A percentile compares a stretch with the other conserved stretches of the same genome.
Evolutionary conservation across 305 asterid species (phyloP).

Genomic region (Petunia hybrid): DNA sequence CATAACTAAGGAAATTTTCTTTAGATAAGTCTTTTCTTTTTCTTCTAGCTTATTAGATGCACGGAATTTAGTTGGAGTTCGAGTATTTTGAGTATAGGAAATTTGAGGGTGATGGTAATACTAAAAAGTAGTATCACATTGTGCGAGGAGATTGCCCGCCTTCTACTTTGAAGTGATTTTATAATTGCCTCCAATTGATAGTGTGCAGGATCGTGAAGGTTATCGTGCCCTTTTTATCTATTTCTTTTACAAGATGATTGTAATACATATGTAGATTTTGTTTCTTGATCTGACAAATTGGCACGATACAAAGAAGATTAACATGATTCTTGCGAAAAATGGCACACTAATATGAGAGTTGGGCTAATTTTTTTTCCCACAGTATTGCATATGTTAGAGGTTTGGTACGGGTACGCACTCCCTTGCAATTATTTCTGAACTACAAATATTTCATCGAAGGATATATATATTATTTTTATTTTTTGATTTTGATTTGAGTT

Average conservation of each 20-base stretch:
- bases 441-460: not conserved
- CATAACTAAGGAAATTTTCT: constrained; percentile 28
- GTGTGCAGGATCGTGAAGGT: constrained; percentile 7
- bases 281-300: constrained; percentile 31
- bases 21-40: not conserved
- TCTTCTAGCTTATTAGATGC: not conserved
- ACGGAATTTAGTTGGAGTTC: not conserved
- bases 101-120: not conserved
- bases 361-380: not conserved
- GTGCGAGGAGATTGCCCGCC: not conserved
- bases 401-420: not conserved
- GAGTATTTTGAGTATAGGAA: not conserved
- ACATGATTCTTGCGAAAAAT: constrained; percentile 26
- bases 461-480: too few species aligned
- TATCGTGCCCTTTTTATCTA: not conserved
- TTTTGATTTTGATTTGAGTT: too few species aligned
- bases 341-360: not conserved
- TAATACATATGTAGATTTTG: not conserved
- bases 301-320: constrained; percentile 45
- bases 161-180: not conserved
- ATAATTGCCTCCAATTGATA: not conserved
- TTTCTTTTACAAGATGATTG: not conserved
- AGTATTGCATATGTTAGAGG: not conserved
- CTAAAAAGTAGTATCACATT: not conserved
- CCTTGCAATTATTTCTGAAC: too few species aligned